A percentile compares a stretch with the other conserved stretches of the same genome.
Evolutionary conservation across 2,329 filamentous ascomycete species (phyloP).

Genomic region (Trichoderma guizhouense): DNA sequence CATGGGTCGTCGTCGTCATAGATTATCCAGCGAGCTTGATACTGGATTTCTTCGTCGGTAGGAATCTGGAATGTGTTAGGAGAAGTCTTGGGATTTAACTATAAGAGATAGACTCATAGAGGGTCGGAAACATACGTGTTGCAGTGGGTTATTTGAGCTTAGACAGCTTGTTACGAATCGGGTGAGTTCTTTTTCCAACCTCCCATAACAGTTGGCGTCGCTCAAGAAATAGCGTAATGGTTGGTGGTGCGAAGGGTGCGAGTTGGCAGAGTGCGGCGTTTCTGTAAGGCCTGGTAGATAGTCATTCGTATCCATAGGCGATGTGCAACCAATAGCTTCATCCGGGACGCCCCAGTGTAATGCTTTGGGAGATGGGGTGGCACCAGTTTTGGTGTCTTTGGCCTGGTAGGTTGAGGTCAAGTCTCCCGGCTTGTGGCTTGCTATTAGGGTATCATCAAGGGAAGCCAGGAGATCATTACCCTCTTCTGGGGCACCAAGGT

Average conservation of each 20-base stretch:
- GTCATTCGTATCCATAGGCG: background rate
- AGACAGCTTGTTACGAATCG: constrained; percentile 8
- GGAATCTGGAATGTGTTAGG: background rate
- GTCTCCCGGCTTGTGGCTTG: background rate
- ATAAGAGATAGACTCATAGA: too few species aligned
- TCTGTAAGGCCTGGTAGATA: background rate
- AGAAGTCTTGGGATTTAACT: background rate
- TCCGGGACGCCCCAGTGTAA: background rate
- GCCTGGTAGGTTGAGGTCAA: background rate
- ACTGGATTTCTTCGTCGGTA: background rate
- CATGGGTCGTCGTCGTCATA: constrained; percentile 11
- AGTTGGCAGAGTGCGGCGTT: background rate
- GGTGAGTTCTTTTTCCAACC: constrained; percentile 2
- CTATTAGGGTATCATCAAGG: background rate
- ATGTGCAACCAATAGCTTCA: background rate
- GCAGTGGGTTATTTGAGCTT: constrained; percentile 5
- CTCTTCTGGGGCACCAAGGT: background rate
- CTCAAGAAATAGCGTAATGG: constrained; percentile 4
- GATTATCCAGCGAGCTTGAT: constrained; percentile 11
- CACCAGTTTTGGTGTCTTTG: background rate
- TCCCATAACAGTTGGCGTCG: constrained; percentile 7
- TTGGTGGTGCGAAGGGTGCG: background rate
- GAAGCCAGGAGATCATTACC: background rate
- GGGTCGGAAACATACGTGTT: background rate
- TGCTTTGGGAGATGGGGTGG: background rate